phyloP scores from a whole-genome alignment of 495 filamentous ascomycete genomes.

The Penicillium riverlandense region DNA sequence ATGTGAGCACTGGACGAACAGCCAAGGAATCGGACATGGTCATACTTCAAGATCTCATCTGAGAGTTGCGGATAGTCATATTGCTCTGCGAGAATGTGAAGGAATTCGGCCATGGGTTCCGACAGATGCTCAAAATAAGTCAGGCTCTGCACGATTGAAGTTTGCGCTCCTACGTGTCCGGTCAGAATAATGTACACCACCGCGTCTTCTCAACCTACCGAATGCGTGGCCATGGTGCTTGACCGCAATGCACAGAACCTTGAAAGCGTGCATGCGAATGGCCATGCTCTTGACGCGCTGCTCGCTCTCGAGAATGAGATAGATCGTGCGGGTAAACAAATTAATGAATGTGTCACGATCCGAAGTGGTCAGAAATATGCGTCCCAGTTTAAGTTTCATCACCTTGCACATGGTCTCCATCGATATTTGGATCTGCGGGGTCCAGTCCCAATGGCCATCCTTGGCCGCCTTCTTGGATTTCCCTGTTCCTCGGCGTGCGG shows the following conservation, averaged over 20 bases:
- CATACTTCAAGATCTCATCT: constrained; percentile 75
- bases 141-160: constrained; percentile 91
- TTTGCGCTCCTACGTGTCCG: constrained; percentile 72
- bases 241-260: constrained; percentile 90
- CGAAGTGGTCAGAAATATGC: constrained; percentile 93
- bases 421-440: constrained; percentile 75
- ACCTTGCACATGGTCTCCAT: constrained; percentile 95
- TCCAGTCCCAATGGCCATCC: constrained; percentile 83
- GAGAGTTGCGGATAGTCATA: constrained; percentile 96
- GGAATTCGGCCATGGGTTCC: constrained; percentile 97
- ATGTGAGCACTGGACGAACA: constrained; percentile 14
- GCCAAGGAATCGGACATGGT: background rate
- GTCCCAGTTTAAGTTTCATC: constrained; percentile 82
- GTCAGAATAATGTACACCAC: constrained; percentile 9
- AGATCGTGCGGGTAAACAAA: constrained; percentile 88
- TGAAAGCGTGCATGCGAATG: constrained; percentile 94
- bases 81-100: constrained; percentile 92
- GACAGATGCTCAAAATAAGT: constrained; percentile 98
- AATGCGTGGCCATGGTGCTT: constrained; percentile 98
- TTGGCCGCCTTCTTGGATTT: constrained; percentile 74
- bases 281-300: constrained; percentile 83
- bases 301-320: constrained; percentile 90
- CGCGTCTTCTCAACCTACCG: constrained; percentile 46
- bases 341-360: constrained; percentile 92
- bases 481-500: constrained; percentile 61